Conservation (phyloP, 169 alveolate species). For the Neospora caninum region DNA sequence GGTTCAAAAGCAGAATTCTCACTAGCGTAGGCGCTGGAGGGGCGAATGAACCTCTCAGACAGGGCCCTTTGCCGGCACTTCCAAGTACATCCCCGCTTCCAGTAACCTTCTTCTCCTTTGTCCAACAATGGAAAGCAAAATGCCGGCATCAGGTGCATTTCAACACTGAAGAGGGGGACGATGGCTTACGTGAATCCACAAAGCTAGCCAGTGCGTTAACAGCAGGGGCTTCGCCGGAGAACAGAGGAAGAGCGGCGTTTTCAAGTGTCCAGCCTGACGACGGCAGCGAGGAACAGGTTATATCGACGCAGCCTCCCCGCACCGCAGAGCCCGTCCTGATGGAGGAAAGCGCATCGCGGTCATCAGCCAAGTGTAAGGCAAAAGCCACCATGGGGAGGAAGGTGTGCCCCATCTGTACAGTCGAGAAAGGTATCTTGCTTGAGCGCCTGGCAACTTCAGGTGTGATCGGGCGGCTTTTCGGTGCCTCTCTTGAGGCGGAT, state of each 20-base stretch:
- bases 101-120: neutral
- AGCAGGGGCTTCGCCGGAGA: too few species aligned
- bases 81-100: neutral
- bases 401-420: neutral
- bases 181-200: neutral
- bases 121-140: neutral
- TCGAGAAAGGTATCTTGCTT: neutral
- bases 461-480: neutral
- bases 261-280: too few species aligned
- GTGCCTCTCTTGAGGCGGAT: constrained; percentile 5
- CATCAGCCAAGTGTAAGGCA: too few species aligned
- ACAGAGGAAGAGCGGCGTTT: too few species aligned
- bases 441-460: neutral
- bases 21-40: neutral
- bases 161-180: neutral
- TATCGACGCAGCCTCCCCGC: too few species aligned
- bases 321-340: too few species aligned
- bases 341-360: too few species aligned
- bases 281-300: too few species aligned
- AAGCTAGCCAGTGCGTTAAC: too few species aligned
- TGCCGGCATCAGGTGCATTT: neutral
- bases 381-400: too few species aligned
- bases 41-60: neutral
- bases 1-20: too few species aligned
- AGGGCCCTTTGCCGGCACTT: neutral